Conservation (phyloP, 139 green algal species). For the Asterochloris sp. region DNA sequence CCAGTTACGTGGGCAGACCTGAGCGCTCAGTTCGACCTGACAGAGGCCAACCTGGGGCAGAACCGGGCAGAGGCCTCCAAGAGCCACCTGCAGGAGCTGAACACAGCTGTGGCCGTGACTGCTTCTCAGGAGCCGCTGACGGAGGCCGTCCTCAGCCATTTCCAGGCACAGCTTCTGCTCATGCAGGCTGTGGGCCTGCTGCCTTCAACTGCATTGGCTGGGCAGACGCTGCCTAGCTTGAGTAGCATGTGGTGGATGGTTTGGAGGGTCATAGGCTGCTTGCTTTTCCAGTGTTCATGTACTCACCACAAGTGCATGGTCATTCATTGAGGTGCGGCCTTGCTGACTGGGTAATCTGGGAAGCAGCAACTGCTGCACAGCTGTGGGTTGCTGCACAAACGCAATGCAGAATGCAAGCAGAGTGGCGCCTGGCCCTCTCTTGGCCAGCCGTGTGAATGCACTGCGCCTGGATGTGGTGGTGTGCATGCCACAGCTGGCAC, state of each 20-base stretch:
- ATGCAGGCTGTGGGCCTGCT: neutral
- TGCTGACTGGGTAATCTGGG: no score
- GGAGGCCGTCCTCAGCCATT: conserved; percentile 66
- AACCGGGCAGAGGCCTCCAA: conserved; percentile 89
- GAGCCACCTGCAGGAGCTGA: conserved; percentile 93
- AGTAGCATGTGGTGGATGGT: no score
- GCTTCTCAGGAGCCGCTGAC: conserved; percentile 49
- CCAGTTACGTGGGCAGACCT: conserved; percentile 66
- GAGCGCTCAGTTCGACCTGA: conserved; percentile 93
- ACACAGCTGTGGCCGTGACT: conserved; percentile 79
- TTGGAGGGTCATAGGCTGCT: no score
- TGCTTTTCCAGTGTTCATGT: no score
- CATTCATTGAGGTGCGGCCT: no score
- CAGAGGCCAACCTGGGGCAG: conserved; percentile 79
- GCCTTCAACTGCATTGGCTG: neutral
- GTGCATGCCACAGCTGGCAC: no score
- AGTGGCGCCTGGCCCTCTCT: neutral
- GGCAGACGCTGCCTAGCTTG: no score
- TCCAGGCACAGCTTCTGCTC: conserved; percentile 55
- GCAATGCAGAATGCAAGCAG: neutral
- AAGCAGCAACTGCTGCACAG: neutral
- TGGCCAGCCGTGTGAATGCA: neutral
- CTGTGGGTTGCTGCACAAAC: neutral
- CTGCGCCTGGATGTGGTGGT: no score
- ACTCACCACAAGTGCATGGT: no score